Conservation (phyloP, 345 rosid genomes). For the Populus pruinosa region DNA sequence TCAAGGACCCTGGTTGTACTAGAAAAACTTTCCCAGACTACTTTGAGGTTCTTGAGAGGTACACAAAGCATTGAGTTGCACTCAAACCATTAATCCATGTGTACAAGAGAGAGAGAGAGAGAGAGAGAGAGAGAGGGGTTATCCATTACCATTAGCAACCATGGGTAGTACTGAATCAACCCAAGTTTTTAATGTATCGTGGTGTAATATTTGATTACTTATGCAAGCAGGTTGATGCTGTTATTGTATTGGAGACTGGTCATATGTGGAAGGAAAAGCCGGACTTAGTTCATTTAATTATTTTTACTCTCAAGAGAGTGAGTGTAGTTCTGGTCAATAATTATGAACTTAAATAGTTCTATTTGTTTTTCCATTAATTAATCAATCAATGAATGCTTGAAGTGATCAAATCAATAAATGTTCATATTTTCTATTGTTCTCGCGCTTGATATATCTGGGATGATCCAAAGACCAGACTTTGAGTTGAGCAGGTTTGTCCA, state of each 20-base stretch:
- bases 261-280: not conserved
- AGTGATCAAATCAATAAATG: not conserved
- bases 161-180: not conserved
- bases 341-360: not conserved
- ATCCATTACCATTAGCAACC: not conserved
- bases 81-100: not conserved
- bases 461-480: not conserved
- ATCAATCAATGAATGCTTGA: not conserved
- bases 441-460: not conserved
- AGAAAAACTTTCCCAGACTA: conserved; percentile 92
- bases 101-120: not conserved
- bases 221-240: conserved; percentile 10
- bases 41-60: conserved; percentile 77
- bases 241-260: not conserved
- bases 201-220: conserved; percentile 8
- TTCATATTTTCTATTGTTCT: not conserved
- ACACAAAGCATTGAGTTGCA: conserved; percentile 48
- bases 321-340: not conserved
- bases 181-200: not conserved
- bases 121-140: not conserved
- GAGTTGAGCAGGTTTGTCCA: not conserved
- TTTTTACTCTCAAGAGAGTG: not conserved
- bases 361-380: not conserved
- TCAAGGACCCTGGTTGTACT: conserved; percentile 91
- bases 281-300: not conserved